phyloP scores from a whole-genome alignment of 2,329 filamentous ascomycete species.

The Lachnellula suecica region DNA sequence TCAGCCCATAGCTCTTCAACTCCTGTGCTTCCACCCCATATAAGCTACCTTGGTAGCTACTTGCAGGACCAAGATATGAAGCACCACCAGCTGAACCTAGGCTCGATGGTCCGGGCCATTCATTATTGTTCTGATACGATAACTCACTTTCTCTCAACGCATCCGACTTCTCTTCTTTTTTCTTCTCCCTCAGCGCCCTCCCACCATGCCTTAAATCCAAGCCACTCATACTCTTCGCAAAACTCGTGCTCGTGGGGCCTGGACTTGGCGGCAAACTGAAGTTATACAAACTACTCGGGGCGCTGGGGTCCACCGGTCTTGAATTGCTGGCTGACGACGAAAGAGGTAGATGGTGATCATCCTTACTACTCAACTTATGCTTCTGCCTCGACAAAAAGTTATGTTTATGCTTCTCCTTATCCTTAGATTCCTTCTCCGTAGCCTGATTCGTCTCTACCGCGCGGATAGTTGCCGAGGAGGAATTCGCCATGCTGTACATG shows the following conservation, averaged over 20 bases:
- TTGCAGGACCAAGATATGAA: constrained; percentile 32
- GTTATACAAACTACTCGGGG: constrained; percentile 75
- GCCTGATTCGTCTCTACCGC: constrained; percentile 49
- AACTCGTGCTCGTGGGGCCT: constrained; percentile 61
- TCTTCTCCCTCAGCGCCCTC: constrained; percentile 76
- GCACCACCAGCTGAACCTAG: constrained; percentile 44
- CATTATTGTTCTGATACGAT: constrained; percentile 32
- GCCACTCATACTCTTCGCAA: constrained; percentile 80
- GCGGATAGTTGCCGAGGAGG: constrained; percentile 74
- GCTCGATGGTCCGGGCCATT: constrained; percentile 55
- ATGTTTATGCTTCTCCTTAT: constrained; percentile 74
- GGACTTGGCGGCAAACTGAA: constrained; percentile 75
- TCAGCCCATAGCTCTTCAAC: constrained; percentile 59
- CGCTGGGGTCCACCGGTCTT: constrained; percentile 70
- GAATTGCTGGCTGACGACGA: constrained; percentile 79
- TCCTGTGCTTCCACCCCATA: constrained; percentile 54
- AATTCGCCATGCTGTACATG: constrained; percentile 74
- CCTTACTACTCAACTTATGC: constrained; percentile 71
- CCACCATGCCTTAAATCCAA: constrained; percentile 77
- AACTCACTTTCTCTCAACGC: constrained; percentile 33
- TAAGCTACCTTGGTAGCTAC: constrained; percentile 34
- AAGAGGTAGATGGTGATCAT: constrained; percentile 70
- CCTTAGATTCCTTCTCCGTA: constrained; percentile 44
- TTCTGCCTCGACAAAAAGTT: constrained; percentile 79
- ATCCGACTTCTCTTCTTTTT: constrained; percentile 63